Base-by-base conservation (phyloP, 352 stramenopile species). In the Discostella stelligera region DNA sequence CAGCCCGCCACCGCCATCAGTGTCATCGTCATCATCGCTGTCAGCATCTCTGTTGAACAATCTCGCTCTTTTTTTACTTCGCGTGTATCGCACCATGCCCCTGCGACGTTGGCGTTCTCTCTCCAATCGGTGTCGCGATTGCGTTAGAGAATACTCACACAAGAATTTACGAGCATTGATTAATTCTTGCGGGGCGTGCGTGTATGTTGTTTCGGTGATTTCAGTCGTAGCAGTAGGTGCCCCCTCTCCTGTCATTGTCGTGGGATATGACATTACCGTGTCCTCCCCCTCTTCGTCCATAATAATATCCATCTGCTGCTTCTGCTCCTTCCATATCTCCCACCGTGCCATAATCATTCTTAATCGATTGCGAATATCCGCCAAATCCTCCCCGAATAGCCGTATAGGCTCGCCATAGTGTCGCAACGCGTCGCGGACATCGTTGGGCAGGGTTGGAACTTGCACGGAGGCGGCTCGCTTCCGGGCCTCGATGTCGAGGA, bases 331-430 rank as follows among this genome's bases (percentile, higher is more conserved):
- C 61, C 64, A 66, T 59, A 94, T 65, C 67, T 92, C 78, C 55
- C 77, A 66, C 32, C 89, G 81, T 16, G 94, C 95, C 49, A 98
- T 80, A 61, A 96, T 87, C 71, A 96, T 89, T 11, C 95, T 92
- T 67, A 99, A 82, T 37, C 96, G 94, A 78, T 98, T 93, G 30
- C 96, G 94, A 20, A 97, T 94, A 82, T 98, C 96, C 1, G 95
- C 96, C 9, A 95, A 90, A 41, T 96, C 93, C 79, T 99, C 97
- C 23, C 96, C 96, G 83, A 98, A 99, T 11, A 98, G 87, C 71
- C 95, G 96, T 27, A 98, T 91, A 16, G 96, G 96, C 37, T 98
- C 87, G 3, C 95, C 93, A 46, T 98, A 80, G 74, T 93, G 83
- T 18, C 96, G 95, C 61, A 99, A 85, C 10, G 91, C 88, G 39